Evolutionary conservation across 2,329 filamentous ascomycete species (phyloP), one percentile per base, ranked within the genome.

Genomic region (Piedraia hortae): DNA sequence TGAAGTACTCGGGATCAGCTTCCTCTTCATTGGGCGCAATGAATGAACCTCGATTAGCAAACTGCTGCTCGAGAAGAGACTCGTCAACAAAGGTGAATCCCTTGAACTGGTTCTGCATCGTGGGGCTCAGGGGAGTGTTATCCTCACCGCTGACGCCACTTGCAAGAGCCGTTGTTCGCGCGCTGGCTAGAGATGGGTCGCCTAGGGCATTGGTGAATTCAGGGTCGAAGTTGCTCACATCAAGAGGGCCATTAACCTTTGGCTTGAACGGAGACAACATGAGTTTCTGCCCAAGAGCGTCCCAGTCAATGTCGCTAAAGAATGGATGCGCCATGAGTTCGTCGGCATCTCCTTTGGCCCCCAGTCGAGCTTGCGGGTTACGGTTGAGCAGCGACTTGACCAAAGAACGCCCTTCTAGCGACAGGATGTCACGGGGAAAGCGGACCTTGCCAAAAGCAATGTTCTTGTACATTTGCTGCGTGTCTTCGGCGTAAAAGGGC

Each of bases 381-480:
- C 85, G 67, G 52, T 97, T 97, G 24, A 97, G 61, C 29, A 97
- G 53, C 10, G 85, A 85, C 54, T 97, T 97, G 41, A 97, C 85
- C 38, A 97, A 97, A 47, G 90, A 93, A 27, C 85, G 65, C 27
- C 85, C 85, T 46, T 97, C 85, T 18, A 78, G 71, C 28, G 78
- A 91, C 14, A 97, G 54, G 1, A 85, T 89, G 45, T 97, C 85
- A 32, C 80, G 64, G 5, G 85, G 85, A 45, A 97, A 97, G 28
- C 85, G 62, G 26, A 97, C 85, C 44, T 97, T 97, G 42, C 85
- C 85, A 41, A 97, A 97, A 0, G 85, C 85, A 43, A 97, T 97
- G 51, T 97, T 97, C 56, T 97, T 97, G 56, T 97, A 97, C 85
- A 97, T 97, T 46, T 97, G 85, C 47, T 97, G 85, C 0, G 85